Base-by-base conservation (phyloP, 345 rosid genomes). In the Eucalyptus caleyi region DNA sequence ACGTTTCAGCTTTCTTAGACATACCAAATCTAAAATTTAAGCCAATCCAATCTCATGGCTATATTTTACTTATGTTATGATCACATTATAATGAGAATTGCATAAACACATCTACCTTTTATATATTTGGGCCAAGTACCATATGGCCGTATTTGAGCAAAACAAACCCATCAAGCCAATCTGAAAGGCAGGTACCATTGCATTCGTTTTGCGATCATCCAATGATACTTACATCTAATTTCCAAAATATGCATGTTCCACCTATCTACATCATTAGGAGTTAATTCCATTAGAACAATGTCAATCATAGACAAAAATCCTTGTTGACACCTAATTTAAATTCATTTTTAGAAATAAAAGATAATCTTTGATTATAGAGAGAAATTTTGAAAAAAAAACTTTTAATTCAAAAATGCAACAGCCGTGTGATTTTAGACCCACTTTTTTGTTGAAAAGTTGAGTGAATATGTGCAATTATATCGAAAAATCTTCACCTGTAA, bases 371-470 rank as follows among this genome's bases (percentile, higher is more conserved):
- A 49, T 49, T 49, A 49, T 49, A 13, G 0, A 49, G 50, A 6
- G 6, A 49, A 49, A 49, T 49, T 49, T 49, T 49, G 16, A 49
- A 49, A 49, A 4, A 37, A 49, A 49, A 1, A 4, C 50, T 49
- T 49, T 49, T 6, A 49, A 49, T 49, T 49, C 16, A 49, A 49
- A 49, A 13, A 49, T 49, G 50, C 50, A 49, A 49, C 16, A 4
- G 2, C 2, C 0, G 6, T 49, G 50, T 49, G 2, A 49, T 49
- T 49, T 49, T 49, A 2, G 6, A 49, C 0, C 0, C 16, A 49
- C 16, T 45, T 49, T 49, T 49, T 1, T 49, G 1, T 49, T 1
- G 50, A 49, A 49, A 49, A 49, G 50, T 49, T 49, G 50, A 49
- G 50, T 49, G 50, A 49, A 13, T 49, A 49, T 49, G 6, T 49